These are phyloP conservation scores for Exophiala phaeomuriformis DNA, from an alignment of 2,329 filamentous ascomycete genomes.

Conservation along the genomic window DNA sequence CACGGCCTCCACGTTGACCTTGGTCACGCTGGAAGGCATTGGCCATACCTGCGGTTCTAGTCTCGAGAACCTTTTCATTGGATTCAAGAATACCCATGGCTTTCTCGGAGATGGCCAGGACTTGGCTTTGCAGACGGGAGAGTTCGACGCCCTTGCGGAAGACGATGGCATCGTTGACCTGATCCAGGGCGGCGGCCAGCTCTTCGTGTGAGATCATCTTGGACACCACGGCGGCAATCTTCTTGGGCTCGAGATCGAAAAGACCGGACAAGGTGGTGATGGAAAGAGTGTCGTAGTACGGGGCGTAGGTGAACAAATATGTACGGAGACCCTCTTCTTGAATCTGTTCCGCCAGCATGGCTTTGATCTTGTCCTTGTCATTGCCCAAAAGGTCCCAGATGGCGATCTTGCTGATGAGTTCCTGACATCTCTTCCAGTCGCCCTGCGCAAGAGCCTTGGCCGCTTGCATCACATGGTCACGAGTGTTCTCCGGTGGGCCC, in stretches of 20 bases:
- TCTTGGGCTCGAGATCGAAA: conserved; percentile 88
- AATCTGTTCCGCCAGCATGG: conserved; percentile 95
- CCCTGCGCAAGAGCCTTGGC: conserved; percentile 93
- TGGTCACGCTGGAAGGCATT: conserved; percentile 94
- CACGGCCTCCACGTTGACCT: conserved; percentile 59
- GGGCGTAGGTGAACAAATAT: conserved; percentile 98
- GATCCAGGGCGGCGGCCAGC: conserved; percentile 88
- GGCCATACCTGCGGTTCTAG: conserved; percentile 88
- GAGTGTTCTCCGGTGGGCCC: conserved; percentile 94
- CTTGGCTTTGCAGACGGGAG: conserved; percentile 87
- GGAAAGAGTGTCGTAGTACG: conserved; percentile 95
- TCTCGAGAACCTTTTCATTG: conserved; percentile 95
- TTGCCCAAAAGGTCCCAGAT: conserved; percentile 98
- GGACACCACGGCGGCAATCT: conserved; percentile 90
- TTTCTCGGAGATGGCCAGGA: conserved; percentile 91
- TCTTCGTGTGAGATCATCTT: conserved; percentile 99
- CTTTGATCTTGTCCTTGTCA: conserved; percentile 74
- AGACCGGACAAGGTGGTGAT: conserved; percentile 77
- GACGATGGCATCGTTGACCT: conserved; percentile 94
- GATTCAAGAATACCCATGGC: conserved; percentile 90
- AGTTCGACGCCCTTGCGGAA: conserved; percentile 99
- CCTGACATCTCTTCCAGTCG: conserved; percentile 95
- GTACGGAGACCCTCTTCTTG: conserved; percentile 97
- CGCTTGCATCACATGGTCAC: conserved; percentile 98
- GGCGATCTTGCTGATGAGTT: conserved; percentile 96